Base-by-base conservation (phyloP, 2,329 filamentous ascomycete species). In the Ceratocystis papillata region DNA sequence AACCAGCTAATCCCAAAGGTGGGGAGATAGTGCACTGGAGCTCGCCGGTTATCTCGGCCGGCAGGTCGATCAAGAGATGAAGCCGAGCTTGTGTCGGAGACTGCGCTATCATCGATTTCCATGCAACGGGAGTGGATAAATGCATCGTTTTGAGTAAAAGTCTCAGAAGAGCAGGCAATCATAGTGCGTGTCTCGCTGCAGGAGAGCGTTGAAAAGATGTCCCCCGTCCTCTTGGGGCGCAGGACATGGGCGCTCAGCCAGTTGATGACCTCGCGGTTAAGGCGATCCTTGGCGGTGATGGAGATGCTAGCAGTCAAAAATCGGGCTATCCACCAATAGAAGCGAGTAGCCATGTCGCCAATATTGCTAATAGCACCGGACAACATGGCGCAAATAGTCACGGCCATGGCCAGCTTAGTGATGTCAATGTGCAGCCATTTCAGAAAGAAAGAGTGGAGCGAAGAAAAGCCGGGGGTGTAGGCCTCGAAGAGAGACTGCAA, bases 1-100 rank as follows among this genome's bases (percentile, higher is more conserved):
- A 77, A 76, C 74, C 73, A 76, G 0, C 74, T 75, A 0, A 71
- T 72, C 20, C 74, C 74, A 44, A 76, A 77, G 1, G 73, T 76
- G 2, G 75, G 75, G 3, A 76, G 70, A 61, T 76, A 76, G 63
- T 75, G 71, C 25, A 77, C 73, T 0, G 75, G 73, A 1, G 72
- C 66, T 17, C 75, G 71, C 68, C 73, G 76, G 63, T 74, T 73
- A 48, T 72, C 71, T 45, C 71, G 69, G 55, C 70, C 71, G n/a
- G 33, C 53, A 7, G 28, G 15, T 12, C 28, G 33, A 25, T n/a
- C 41, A 22, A 48, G 46, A 20, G 53, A 28, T 3, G 64, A 53
- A 2, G 45, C 37, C 20, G 37, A 22, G 22, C 53, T n/a, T 22
- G 33, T 22, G 12, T 17, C 6, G 37, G 6, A 5, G 12, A 6